These are phyloP conservation scores for Globisporangium heterothallicum DNA, from an alignment of 352 stramenopile species.

Conservation along the genomic window DNA sequence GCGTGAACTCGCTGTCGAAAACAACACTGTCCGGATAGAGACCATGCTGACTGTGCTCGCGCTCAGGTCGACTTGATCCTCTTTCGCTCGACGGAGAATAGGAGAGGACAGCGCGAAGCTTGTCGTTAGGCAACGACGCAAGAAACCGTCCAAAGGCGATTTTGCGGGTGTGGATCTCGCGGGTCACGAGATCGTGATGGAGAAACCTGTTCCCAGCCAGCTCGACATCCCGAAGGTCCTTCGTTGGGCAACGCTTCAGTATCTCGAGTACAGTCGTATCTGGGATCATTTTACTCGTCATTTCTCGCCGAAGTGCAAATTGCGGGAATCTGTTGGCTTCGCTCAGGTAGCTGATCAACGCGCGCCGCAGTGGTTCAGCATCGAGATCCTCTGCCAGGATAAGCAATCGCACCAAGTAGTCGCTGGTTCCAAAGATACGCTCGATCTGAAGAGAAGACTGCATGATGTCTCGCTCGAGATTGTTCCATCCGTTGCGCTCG, in stretches of 20 bases:
- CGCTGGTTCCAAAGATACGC: constrained; percentile 60
- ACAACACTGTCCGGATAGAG: background rate
- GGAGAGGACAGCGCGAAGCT: constrained; percentile 34
- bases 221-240: constrained; percentile 48
- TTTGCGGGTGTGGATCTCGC: constrained; percentile 61
- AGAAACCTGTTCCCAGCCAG: constrained; percentile 36
- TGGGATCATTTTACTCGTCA: constrained; percentile 68
- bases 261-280: constrained; percentile 63
- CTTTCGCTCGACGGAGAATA: background rate
- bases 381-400: constrained; percentile 74
- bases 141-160: constrained; percentile 50
- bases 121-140: constrained; percentile 48
- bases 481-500: constrained; percentile 44
- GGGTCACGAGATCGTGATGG: constrained; percentile 47
- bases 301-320: constrained; percentile 59
- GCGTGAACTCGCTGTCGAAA: constrained; percentile 25
- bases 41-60: background rate
- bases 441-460: constrained; percentile 52
- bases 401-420: constrained; percentile 64
- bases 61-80: background rate
- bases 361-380: constrained; percentile 43
- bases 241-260: constrained; percentile 44
- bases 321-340: constrained; percentile 40
- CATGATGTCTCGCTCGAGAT: constrained; percentile 52
- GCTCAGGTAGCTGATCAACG: constrained; percentile 51